phyloP scores from a whole-genome alignment of 2,329 filamentous ascomycete species.

The Amauroascus verrucosus region DNA sequence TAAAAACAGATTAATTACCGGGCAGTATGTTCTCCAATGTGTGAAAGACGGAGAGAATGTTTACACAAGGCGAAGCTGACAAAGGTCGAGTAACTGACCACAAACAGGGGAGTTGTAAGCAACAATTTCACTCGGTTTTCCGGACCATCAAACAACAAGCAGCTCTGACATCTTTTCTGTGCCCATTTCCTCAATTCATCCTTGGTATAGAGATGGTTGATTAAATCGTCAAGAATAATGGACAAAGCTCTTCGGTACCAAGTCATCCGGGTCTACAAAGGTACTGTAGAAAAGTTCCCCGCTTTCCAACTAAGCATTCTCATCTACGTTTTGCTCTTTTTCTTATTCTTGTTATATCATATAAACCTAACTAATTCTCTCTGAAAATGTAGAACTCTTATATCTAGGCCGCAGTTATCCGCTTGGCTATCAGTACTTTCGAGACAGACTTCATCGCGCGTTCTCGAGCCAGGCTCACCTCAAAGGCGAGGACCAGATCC shows the following conservation, averaged over 20 bases:
- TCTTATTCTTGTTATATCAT: no score
- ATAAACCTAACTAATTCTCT: not conserved
- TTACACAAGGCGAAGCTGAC: not conserved
- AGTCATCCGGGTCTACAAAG: constrained; percentile 84
- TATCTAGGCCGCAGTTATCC: constrained; percentile 80
- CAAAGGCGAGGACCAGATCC: constrained; percentile 63
- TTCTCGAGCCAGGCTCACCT: constrained; percentile 67
- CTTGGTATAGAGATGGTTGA: not conserved
- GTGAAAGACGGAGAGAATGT: no score
- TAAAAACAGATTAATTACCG: no score
- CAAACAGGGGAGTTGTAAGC: no score
- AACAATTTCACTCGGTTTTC: not conserved
- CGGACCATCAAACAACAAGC: not conserved
- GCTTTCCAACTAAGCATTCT: no score
- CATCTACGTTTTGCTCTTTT: no score
- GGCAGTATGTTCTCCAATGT: no score
- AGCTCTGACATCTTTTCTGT: not conserved
- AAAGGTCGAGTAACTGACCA: not conserved
- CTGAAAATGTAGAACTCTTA: constrained; percentile 56
- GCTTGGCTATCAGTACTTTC: constrained; percentile 72
- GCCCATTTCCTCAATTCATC: not conserved
- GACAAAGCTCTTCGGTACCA: constrained; percentile 58
- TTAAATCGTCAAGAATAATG: constrained; percentile 18
- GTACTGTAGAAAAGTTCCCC: constrained; percentile 34
- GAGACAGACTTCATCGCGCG: constrained; percentile 68